Evolutionary conservation across 1,139 yeast species (phyloP).

Genomic region (Kurtzmaniella natalensis): DNA sequence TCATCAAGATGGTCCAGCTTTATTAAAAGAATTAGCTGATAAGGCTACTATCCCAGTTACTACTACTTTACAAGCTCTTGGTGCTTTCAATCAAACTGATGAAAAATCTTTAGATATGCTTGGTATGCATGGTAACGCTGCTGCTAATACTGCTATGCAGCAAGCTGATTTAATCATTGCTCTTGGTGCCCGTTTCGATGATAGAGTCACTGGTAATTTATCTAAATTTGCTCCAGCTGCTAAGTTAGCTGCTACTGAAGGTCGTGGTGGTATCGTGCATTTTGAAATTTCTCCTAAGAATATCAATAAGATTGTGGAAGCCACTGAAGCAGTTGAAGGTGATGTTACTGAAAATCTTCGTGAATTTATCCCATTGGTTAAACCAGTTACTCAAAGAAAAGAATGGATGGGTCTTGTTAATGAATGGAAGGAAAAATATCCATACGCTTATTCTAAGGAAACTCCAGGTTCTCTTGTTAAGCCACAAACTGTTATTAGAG

Average conservation of each 20-base stretch:
- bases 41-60: constrained; percentile 94
- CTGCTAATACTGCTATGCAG: constrained; percentile 93
- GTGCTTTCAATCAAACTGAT: constrained; percentile 90
- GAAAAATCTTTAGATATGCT: constrained; percentile 90
- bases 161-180: constrained; percentile 90
- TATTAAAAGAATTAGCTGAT: constrained; percentile 80
- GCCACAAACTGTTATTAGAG: constrained; percentile 87
- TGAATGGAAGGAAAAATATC: constrained; percentile 83
- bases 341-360: constrained; percentile 81
- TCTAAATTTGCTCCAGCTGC: constrained; percentile 93
- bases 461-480: constrained; percentile 79
- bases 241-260: constrained; percentile 78
- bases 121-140: constrained; percentile 98
- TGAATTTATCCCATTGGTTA: constrained; percentile 65
- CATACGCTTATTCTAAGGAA: constrained; percentile 73
- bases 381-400: constrained; percentile 57
- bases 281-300: constrained; percentile 95
- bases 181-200: constrained; percentile 95
- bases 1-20: constrained; percentile 73
- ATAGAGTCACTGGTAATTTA: constrained; percentile 90
- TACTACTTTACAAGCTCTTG: constrained; percentile 89
- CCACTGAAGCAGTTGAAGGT: constrained; percentile 96
- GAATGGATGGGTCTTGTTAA: constrained; percentile 75
- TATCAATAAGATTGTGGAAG: constrained; percentile 95
- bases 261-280: constrained; percentile 93